Conservation (phyloP, 2,329 filamentous ascomycete genomes). For the Trichophaea hybrida region DNA sequence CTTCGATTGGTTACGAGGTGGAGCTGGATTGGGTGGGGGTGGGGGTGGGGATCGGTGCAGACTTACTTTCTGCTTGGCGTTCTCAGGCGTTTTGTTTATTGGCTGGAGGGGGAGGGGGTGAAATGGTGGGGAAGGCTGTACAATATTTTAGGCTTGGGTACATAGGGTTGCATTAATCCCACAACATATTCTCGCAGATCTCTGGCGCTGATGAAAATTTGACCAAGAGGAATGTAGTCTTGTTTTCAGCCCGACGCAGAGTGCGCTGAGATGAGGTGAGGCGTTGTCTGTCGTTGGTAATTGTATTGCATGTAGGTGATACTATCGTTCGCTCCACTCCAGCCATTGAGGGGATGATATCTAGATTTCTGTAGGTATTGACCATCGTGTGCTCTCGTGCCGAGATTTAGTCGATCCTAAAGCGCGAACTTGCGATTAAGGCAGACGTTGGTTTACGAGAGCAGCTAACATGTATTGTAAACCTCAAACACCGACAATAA, state of each 20-base stretch:
- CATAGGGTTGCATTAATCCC: neutral
- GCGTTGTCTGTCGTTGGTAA: neutral
- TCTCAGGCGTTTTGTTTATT: neutral
- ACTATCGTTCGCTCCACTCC: neutral
- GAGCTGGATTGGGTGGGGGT: neutral
- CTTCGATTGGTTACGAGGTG: neutral
- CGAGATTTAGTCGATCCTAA: neutral
- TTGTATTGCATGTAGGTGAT: neutral
- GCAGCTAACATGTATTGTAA: neutral
- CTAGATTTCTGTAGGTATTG: neutral
- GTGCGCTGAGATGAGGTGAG: neutral
- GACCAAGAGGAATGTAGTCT: neutral
- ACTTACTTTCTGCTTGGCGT: neutral
- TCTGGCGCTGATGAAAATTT: no score
- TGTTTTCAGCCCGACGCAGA: neutral
- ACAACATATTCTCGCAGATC: no score
- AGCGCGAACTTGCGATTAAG: neutral
- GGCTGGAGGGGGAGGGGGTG: neutral
- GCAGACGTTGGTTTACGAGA: neutral
- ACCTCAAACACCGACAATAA: no score
- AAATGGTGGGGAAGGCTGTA: neutral
- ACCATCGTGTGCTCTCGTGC: neutral
- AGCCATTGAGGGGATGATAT: neutral
- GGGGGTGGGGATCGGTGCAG: neutral
- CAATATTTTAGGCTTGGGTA: neutral